phyloP scores from a whole-genome alignment of 108 stramenopile genomes.

The Pelagomonas calceolata region DNA sequence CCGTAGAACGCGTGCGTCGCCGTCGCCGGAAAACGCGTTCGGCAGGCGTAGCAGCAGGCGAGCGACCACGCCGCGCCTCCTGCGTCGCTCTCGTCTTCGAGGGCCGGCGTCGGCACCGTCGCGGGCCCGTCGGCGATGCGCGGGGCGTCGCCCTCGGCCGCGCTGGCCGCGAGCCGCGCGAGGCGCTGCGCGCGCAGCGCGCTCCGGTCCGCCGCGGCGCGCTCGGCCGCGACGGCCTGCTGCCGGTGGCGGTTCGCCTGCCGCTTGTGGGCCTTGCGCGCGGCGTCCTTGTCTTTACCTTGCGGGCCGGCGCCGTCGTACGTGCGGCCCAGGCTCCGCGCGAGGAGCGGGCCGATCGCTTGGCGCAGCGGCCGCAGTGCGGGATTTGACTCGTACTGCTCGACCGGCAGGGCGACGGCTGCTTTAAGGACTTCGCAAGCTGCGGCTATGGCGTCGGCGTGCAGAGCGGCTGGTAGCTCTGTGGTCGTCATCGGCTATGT shows the following conservation, averaged over 20 bases:
- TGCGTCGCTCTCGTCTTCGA: background rate
- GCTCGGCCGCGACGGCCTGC: background rate
- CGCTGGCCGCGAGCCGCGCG: background rate
- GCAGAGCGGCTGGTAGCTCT: too few relatives aligned
- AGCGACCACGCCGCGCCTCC: constrained; percentile 8
- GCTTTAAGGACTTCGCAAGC: too few relatives aligned
- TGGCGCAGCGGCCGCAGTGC: background rate
- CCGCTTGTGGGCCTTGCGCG: background rate
- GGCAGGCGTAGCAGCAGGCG: constrained; percentile 76
- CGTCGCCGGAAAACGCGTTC: constrained; percentile 46
- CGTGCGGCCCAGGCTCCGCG: too few relatives aligned
- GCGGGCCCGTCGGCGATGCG: background rate
- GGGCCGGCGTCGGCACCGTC: background rate
- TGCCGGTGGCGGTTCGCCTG: background rate
- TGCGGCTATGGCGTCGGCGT: too few relatives aligned
- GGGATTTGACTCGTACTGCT: too few relatives aligned
- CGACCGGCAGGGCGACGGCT: too few relatives aligned
- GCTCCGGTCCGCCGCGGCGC: background rate
- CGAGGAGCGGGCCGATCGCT: background rate
- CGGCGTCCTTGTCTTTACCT: background rate
- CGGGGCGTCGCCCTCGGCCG: background rate
- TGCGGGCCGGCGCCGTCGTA: too few relatives aligned
- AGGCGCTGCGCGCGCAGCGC: background rate
- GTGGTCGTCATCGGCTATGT: too few relatives aligned
- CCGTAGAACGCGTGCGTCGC: constrained; percentile 67